These are phyloP conservation scores for Ganoderma lingzhi DNA, from an alignment of 1,284 basidiomycete genomes.

Conservation along the genomic window DNA sequence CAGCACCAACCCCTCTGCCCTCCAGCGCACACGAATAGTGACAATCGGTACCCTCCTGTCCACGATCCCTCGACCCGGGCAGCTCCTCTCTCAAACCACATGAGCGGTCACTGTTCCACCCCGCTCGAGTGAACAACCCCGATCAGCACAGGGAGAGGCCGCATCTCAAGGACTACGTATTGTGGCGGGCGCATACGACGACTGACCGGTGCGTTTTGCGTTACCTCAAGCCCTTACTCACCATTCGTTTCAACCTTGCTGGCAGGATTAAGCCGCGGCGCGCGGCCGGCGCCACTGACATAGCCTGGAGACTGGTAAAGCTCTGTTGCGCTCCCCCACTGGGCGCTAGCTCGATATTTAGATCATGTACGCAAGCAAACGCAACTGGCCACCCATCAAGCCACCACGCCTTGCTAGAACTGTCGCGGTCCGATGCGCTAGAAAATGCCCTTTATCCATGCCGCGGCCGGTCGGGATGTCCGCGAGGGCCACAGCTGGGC, in stretches of 20 bases:
- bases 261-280: neutral
- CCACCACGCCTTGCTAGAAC: neutral
- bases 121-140: constrained; percentile 7
- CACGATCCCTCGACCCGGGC: neutral
- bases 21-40: neutral
- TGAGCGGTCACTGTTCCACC: constrained; percentile 10
- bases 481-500: neutral
- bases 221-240: neutral
- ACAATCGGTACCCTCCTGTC: no score
- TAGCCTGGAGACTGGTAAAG: neutral
- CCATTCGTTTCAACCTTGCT: neutral
- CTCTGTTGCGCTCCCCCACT: neutral
- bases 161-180: constrained; percentile 3
- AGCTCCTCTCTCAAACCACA: constrained; percentile 11
- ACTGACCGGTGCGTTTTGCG: neutral
- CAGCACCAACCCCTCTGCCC: neutral
- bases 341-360: neutral
- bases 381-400: constrained; percentile 7
- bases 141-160: constrained; percentile 13
- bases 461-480: constrained; percentile 2
- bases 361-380: neutral
- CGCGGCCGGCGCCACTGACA: neutral
- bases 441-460: neutral
- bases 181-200: constrained; percentile 3
- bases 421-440: neutral